Evolutionary conservation across 2,329 filamentous ascomycete genomes (phyloP).

Genomic region (Sodiomyces alkalinus): DNA sequence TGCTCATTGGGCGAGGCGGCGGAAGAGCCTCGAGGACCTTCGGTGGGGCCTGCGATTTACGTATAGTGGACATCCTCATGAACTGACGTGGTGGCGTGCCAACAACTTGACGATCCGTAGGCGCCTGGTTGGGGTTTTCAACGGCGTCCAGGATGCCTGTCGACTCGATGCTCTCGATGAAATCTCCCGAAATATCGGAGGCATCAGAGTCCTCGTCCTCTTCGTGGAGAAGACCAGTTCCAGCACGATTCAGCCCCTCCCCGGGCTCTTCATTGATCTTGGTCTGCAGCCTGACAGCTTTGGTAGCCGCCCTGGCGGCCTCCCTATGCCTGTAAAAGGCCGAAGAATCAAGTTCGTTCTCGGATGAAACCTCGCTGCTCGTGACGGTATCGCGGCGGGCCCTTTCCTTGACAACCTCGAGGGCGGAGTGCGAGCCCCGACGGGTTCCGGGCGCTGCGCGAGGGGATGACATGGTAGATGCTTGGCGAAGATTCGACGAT

Average conservation of each 20-base stretch:
- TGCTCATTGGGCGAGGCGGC: constrained; percentile 52
- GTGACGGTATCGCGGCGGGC: constrained; percentile 62
- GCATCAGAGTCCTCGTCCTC: constrained; percentile 45
- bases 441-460: constrained; percentile 30
- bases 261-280: constrained; percentile 34
- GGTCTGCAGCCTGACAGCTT: constrained; percentile 34
- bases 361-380: constrained; percentile 70
- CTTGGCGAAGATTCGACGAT: constrained; percentile 44
- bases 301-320: constrained; percentile 41
- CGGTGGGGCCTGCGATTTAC: constrained; percentile 43
- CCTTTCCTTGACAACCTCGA: constrained; percentile 56
- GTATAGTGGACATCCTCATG: constrained; percentile 45
- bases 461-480: constrained; percentile 29
- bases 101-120: constrained; percentile 41
- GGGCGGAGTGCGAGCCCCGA: constrained; percentile 54
- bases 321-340: constrained; percentile 49
- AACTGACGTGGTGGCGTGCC: constrained; percentile 49
- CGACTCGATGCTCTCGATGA: constrained; percentile 54
- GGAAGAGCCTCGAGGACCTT: constrained; percentile 50
- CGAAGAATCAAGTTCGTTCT: constrained; percentile 60
- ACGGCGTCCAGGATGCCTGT: constrained; percentile 54
- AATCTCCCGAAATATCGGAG: constrained; percentile 49
- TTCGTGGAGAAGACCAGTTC: constrained; percentile 37
- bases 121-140: constrained; percentile 39
- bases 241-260: constrained; percentile 26